Base-by-base conservation (phyloP, 345 rosid genomes). In the Pseudoturritis turrita region DNA sequence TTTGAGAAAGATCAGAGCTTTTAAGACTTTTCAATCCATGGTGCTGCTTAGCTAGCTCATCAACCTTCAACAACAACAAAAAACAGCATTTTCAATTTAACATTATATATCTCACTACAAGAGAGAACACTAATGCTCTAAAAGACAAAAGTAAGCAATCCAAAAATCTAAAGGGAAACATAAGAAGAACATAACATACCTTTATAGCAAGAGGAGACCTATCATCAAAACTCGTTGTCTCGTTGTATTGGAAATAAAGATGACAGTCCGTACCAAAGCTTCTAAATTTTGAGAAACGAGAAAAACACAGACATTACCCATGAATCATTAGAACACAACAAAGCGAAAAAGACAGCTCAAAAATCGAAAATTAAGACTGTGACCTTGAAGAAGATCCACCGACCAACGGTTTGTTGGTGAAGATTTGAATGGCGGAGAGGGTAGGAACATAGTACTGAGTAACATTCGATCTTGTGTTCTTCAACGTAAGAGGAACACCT, bases 401-500 rank as follows among this genome's bases (percentile, higher is more conserved):
- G 3, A 4, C 2, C 18, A 56, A 0, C 1, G 64, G 65, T 47
- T 45, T 35, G 5, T 22, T 58, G 3, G 74, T 70, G 40, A 70
- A 70, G 66, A 70, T 47, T 57, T 70, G 58, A 18, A 70, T 36
- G 0, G 66, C 65, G 14, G 66, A 70, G 56, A 70, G 66, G 29
- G 23, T 10, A 18, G 58, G 66, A 35, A 39, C 56, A 46, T 58
- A 70, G 57, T 57, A 35, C 46, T 58, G 39, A 46, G 7, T 36
- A 35, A 17, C 21, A 10, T 3, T 2, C 10, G 28, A 4, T 1
- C 5, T 8, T 17, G 13, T 2, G 51, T 28, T 8, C 13, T 7
- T 17, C 33, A 57, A 25, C 55, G 2, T 45, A 1, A 70, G 19
- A 58, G 74, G 74, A 33, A 70, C 49, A 10, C 66, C 65, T 2